Conservation (phyloP, 164 flowering plant species). For the Dillenia suffruticosa region DNA sequence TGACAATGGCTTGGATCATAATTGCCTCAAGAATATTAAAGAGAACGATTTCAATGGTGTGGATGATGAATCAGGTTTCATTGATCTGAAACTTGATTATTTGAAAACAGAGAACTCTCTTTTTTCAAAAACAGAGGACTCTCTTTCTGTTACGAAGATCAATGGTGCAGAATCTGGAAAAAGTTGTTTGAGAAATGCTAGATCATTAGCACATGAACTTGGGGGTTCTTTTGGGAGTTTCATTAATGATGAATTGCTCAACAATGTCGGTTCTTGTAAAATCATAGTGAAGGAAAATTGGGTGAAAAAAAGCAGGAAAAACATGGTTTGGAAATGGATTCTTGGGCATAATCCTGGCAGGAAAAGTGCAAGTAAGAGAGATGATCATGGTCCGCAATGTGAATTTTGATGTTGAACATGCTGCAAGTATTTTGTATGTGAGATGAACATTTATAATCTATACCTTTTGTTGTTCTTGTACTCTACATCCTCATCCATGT, state of each 20-base stretch:
- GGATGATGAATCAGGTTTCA: conserved; percentile 54
- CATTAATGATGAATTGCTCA: conserved; percentile 14
- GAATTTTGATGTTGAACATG: too few species aligned
- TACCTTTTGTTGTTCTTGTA: too few species aligned
- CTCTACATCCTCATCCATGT: too few species aligned
- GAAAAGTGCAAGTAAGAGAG: conserved; percentile 15
- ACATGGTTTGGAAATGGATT: conserved; percentile 62
- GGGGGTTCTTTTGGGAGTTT: conserved; percentile 12
- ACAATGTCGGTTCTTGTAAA: conserved; percentile 45
- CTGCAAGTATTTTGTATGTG: too few species aligned
- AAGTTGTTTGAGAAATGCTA: conserved; percentile 21
- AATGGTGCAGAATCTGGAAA: conserved; percentile 21
- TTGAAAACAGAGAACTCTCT: conserved; percentile 21
- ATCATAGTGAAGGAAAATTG: conserved; percentile 41
- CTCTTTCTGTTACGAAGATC: conserved; percentile 13
- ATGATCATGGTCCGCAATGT: background rate
- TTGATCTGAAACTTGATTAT: conserved; percentile 57
- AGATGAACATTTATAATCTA: too few species aligned
- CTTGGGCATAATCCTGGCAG: conserved; percentile 27
- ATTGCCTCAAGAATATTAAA: conserved; percentile 15
- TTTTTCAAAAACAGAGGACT: conserved; percentile 17
- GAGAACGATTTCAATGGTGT: conserved; percentile 33
- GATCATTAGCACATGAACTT: conserved; percentile 9
- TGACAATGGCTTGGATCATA: conserved; percentile 6
- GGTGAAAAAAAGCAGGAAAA: conserved; percentile 34